A percentile compares a stretch with the other conserved stretches of the same genome.
Evolutionary conservation across 371 early-diverging fungal genomes (phyloP).

Genomic region (Mortierella sp.): DNA sequence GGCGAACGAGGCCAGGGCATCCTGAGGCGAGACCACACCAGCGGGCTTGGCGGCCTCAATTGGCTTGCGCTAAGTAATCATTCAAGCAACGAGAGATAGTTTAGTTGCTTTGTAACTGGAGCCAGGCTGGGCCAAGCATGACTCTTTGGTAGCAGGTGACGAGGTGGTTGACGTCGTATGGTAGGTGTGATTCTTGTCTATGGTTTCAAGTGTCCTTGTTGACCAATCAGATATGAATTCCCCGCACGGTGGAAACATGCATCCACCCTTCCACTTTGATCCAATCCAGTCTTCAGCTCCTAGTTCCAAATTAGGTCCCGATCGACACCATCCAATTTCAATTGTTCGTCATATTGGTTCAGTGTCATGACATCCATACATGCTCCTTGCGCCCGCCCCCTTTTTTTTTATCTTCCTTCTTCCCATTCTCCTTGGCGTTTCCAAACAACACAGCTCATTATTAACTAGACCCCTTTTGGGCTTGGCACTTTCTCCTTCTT

Average conservation of each 20-base stretch:
- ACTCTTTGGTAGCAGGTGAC: no score
- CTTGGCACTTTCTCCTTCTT: background rate
- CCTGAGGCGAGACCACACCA: constrained; percentile 45
- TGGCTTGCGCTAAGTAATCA: background rate
- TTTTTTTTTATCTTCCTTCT: background rate
- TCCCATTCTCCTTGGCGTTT: background rate
- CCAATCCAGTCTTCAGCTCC: background rate
- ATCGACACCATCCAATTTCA: background rate
- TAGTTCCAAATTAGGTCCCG: constrained; percentile 8
- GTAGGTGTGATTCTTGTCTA: no score
- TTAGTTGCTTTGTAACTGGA: no score
- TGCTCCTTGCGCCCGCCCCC: background rate
- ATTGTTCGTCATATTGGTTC: background rate
- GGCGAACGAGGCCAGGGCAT: constrained; percentile 59
- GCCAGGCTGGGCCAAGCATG: no score
- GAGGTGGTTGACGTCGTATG: no score
- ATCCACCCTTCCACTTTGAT: background rate
- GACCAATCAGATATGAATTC: no score
- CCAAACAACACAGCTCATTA: background rate
- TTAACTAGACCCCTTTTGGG: background rate
- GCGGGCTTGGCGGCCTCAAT: constrained; percentile 1
- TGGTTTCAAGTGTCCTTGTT: no score
- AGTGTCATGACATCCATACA: background rate
- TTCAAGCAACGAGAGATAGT: background rate
- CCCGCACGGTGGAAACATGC: no score